Conservation (phyloP, 495 filamentous ascomycete genomes). For the Podospora sp. region DNA sequence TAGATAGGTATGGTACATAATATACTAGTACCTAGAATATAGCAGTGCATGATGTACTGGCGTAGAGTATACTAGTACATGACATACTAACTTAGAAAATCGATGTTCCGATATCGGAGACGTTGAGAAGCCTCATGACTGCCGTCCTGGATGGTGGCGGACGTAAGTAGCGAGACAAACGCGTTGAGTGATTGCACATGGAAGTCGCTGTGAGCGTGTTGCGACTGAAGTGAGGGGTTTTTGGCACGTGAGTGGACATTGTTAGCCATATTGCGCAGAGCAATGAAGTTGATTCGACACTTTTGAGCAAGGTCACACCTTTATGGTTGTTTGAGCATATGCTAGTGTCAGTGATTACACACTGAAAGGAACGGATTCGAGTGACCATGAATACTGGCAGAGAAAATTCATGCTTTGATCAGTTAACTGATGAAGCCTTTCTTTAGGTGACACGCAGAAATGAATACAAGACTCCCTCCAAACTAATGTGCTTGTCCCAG, state of each 20-base stretch:
- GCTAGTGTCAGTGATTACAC: conserved; percentile 1
- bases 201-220: conserved; percentile 6
- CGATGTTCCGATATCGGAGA: conserved; percentile 11
- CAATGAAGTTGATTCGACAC: conserved; percentile 6
- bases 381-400: neutral
- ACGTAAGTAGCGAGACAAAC: conserved; percentile 10
- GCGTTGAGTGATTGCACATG: conserved; percentile 7
- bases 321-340: conserved; percentile 5
- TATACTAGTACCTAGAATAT: conserved; percentile 4
- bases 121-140: conserved; percentile 5
- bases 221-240: conserved; percentile 11
- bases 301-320: conserved; percentile 5
- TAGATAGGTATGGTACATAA: neutral
- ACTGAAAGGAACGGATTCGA: conserved; percentile 8
- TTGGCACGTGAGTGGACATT: conserved; percentile 6
- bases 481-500: too few species aligned
- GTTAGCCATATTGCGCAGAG: conserved; percentile 7
- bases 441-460: neutral
- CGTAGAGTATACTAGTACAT: conserved; percentile 7
- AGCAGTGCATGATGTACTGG: conserved; percentile 8
- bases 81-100: conserved; percentile 7
- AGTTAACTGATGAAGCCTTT: neutral
- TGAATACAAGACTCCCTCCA: too few species aligned
- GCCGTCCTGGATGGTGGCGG: conserved; percentile 10
- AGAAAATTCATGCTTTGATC: conserved; percentile 5